Evolutionary conservation across 1,284 basidiomycete species (phyloP).

Genomic region (Cryptococcus jaspeensis): DNA sequence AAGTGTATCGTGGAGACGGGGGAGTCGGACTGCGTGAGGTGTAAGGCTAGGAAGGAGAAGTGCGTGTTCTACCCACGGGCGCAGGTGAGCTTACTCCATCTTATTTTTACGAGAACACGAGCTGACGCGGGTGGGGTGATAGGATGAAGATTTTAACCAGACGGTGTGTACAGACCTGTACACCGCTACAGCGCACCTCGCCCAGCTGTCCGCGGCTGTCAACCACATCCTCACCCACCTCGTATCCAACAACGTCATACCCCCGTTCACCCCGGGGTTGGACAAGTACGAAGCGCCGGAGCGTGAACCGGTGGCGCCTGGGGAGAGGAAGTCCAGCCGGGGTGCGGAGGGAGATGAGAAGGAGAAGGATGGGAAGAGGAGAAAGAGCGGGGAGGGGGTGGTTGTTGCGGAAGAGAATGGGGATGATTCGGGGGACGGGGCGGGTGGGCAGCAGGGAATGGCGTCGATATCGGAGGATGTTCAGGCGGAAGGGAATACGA

Average conservation of each 20-base stretch:
- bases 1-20: conserved; percentile 44
- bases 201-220: conserved; percentile 33
- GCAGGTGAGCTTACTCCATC: conserved; percentile 29
- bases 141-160: conserved; percentile 49
- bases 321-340: conserved; percentile 18
- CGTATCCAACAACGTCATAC: conserved; percentile 24
- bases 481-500: too few relatives aligned
- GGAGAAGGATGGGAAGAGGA: conserved; percentile 8
- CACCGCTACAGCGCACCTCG: conserved; percentile 29
- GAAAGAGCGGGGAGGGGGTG: too few relatives aligned
- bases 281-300: conserved; percentile 32
- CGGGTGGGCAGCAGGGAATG: too few relatives aligned
- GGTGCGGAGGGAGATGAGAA: conserved; percentile 2
- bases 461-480: too few relatives aligned
- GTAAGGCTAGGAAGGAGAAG: conserved; percentile 36
- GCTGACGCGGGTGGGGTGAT: conserved; percentile 7
- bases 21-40: conserved; percentile 42
- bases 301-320: conserved; percentile 26
- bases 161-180: conserved; percentile 35
- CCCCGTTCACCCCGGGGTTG: conserved; percentile 23
- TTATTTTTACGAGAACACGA: background rate
- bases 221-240: conserved; percentile 41
- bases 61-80: conserved; percentile 42
- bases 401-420: too few relatives aligned
- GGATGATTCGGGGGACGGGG: too few relatives aligned